Conservation (phyloP, 2,329 filamentous ascomycete genomes). For the Microcyclospora pomicola region DNA sequence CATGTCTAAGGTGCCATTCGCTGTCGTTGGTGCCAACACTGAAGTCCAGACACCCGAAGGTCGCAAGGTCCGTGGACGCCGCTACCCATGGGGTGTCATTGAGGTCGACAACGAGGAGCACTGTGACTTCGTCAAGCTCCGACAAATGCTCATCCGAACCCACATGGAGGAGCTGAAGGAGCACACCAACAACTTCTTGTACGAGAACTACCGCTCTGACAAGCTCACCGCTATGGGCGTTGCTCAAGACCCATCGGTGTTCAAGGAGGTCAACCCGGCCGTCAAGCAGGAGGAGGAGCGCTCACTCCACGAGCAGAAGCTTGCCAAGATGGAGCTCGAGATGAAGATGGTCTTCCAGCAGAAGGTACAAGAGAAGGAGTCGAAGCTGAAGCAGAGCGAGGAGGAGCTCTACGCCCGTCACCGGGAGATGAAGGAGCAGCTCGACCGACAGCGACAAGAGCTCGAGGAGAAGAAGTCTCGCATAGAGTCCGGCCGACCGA, state of each 20-base stretch:
- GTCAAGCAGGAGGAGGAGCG: slow-evolving; percentile 99
- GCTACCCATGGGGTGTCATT: slow-evolving; percentile 96
- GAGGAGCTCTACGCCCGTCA: slow-evolving; percentile 96
- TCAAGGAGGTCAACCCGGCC: slow-evolving; percentile 99
- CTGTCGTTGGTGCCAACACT: slow-evolving; percentile 90
- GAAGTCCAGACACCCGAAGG: slow-evolving; percentile 87
- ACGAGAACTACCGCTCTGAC: slow-evolving; percentile 99
- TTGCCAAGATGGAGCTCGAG: slow-evolving; percentile 99
- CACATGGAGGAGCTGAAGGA: slow-evolving; percentile 99
- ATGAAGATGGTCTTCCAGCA: slow-evolving; percentile 99
- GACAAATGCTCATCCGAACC: slow-evolving; percentile 98
- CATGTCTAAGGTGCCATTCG: slow-evolving; percentile 98
- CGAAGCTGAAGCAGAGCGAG: slow-evolving; percentile 98
- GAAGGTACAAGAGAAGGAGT: slow-evolving; percentile 98
- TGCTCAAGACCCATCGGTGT: slow-evolving; percentile 94
- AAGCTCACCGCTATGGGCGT: slow-evolving; percentile 98
- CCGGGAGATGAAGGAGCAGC: slow-evolving; percentile 99
- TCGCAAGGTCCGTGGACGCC: slow-evolving; percentile 86
- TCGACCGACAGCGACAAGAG: slow-evolving; percentile 86
- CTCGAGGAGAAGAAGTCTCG: slow-evolving; percentile 97
- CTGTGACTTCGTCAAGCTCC: slow-evolving; percentile 98
- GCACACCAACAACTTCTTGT: slow-evolving; percentile 96
- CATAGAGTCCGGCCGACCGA: slow-evolving; percentile 83
- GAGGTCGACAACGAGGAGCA: slow-evolving; percentile 99
- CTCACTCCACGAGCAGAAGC: slow-evolving; percentile 95